phyloP scores from a whole-genome alignment of 1,284 basidiomycete genomes.

The Irpex sp. region DNA sequence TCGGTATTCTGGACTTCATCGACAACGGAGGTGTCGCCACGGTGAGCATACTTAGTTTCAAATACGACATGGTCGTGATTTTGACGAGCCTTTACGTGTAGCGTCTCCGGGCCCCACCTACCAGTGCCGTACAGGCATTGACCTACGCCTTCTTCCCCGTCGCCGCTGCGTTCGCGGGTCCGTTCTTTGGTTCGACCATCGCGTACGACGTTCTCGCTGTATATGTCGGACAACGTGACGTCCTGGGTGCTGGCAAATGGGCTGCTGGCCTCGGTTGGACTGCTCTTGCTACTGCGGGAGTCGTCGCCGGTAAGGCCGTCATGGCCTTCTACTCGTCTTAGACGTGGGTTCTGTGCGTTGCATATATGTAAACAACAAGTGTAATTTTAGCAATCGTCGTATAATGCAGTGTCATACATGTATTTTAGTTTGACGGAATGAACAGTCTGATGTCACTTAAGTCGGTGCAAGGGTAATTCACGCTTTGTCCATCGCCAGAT shows the following conservation, averaged over 20 bases:
- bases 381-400: too few relatives aligned
- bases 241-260: constrained; percentile 19
- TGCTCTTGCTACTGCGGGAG: constrained; percentile 16
- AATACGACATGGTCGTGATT: background rate
- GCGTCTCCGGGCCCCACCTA: constrained; percentile 19
- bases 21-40: constrained; percentile 28
- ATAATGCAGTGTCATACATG: too few relatives aligned
- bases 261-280: constrained; percentile 21
- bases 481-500: too few relatives aligned
- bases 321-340: background rate
- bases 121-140: constrained; percentile 15
- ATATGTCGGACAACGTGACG: constrained; percentile 21
- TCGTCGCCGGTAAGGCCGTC: constrained; percentile 18
- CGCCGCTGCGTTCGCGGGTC: constrained; percentile 19
- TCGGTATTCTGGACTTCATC: constrained; percentile 30
- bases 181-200: constrained; percentile 23
- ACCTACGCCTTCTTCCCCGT: constrained; percentile 21
- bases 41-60: constrained; percentile 16
- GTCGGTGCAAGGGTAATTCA: too few relatives aligned
- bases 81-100: constrained; percentile 3
- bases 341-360: background rate
- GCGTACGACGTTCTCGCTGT: constrained; percentile 26
- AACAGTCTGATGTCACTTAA: too few relatives aligned
- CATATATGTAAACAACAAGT: background rate
- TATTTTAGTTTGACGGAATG: too few relatives aligned